Percentiles rank a stretch among this genome's conserved stretches.
Conservation (phyloP, 139 green algal species). For the Axilococcus clingmanii region DNA sequence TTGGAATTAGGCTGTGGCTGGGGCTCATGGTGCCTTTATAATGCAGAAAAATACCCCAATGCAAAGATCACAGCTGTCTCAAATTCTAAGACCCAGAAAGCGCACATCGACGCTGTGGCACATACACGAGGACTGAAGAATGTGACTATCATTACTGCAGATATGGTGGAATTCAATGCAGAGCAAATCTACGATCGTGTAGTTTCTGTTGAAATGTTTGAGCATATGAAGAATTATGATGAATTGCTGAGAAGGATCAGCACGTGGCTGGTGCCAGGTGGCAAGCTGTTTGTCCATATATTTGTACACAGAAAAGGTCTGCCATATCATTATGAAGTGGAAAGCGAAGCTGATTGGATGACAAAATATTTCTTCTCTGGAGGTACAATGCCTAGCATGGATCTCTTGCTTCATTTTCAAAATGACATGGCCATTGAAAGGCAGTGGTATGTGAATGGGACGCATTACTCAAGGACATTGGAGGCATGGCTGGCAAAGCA, state of each 20-base stretch:
- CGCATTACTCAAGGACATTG: conserved; percentile 78
- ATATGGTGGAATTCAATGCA: conserved; percentile 63
- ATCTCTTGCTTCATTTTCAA: conserved; percentile 88
- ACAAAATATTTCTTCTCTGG: conserved; percentile 83
- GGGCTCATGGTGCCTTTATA: conserved; percentile 82
- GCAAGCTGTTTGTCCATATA: conserved; percentile 88
- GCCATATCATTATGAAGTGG: conserved; percentile 86
- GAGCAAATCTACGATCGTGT: conserved; percentile 70
- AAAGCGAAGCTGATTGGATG: conserved; percentile 88
- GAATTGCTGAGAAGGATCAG: conserved; percentile 56
- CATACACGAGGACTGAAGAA: conserved; percentile 66
- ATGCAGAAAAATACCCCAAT: conserved; percentile 58
- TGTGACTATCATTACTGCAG: conserved; percentile 68
- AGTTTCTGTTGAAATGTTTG: conserved; percentile 96
- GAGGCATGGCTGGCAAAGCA: conserved; percentile 80
- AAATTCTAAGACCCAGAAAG: conserved; percentile 77
- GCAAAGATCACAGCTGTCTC: conserved; percentile 65
- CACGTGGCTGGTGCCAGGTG: conserved; percentile 67
- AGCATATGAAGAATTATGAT: conserved; percentile 66
- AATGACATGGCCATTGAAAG: conserved; percentile 60
- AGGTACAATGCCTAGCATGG: conserved; percentile 84
- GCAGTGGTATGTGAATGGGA: conserved; percentile 79
- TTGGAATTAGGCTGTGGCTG: conserved; percentile 97
- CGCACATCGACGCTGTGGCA: conserved; percentile 58
- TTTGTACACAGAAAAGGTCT: conserved; percentile 66